Conservation (phyloP, 1,284 basidiomycete genomes). For the Cutaneotrichosporon sp. region DNA sequence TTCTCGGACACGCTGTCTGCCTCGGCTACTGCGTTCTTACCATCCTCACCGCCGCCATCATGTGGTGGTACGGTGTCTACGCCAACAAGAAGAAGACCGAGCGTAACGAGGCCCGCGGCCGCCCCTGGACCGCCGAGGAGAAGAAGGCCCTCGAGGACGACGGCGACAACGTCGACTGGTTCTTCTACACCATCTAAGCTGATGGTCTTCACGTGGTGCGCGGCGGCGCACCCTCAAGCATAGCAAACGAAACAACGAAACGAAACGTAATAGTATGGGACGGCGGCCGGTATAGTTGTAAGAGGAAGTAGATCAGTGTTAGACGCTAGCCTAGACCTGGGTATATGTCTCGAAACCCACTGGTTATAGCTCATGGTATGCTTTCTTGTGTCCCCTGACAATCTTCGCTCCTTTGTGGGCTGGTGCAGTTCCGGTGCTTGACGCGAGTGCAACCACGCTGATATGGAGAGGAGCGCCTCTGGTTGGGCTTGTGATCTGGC, state of each 20-base stretch:
- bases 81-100: conserved; percentile 34
- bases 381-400: conserved; percentile 7
- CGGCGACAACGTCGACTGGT: conserved; percentile 44
- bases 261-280: conserved; percentile 3
- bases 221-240: not conserved
- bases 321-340: conserved; percentile 3
- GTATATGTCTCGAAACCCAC: not conserved
- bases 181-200: conserved; percentile 38
- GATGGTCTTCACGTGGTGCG: too few relatives aligned
- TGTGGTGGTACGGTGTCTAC: conserved; percentile 29
- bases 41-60: conserved; percentile 27
- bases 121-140: conserved; percentile 41
- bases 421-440: not conserved
- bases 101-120: conserved; percentile 31
- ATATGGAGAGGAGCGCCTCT: not conserved
- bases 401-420: not conserved
- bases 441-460: not conserved
- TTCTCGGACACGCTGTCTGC: conserved; percentile 39
- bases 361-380: conserved; percentile 7
- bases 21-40: conserved; percentile 34
- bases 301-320: conserved; percentile 7
- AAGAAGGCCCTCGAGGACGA: conserved; percentile 36
- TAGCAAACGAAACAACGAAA: not conserved
- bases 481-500: too few relatives aligned
- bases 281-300: conserved; percentile 6